A percentile compares a stretch with the other conserved stretches of the same genome.
Evolutionary conservation across 2,329 filamentous ascomycete genomes (phyloP).

Genomic region (Talaromyces sp.): DNA sequence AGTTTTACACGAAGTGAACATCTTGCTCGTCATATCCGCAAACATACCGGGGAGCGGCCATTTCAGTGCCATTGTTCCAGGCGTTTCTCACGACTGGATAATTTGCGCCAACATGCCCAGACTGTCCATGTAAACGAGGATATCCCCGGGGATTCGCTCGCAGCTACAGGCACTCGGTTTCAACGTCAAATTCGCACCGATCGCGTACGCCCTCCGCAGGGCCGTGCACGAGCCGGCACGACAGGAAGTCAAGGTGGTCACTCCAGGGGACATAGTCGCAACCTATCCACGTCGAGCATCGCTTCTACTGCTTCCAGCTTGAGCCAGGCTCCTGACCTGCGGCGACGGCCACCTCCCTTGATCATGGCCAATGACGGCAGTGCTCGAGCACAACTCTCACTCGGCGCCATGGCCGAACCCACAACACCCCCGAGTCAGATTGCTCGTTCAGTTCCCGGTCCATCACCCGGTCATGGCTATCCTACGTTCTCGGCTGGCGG

Average conservation of each 20-base stretch:
- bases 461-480: conserved; percentile 68
- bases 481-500: conserved; percentile 72
- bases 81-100: conserved; percentile 89
- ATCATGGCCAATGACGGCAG: conserved; percentile 70
- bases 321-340: conserved; percentile 56
- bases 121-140: conserved; percentile 98
- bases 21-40: conserved; percentile 90
- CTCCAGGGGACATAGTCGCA: conserved; percentile 71
- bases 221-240: conserved; percentile 71
- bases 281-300: conserved; percentile 84
- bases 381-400: conserved; percentile 56
- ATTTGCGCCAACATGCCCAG: conserved; percentile 91
- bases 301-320: conserved; percentile 67
- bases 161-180: conserved; percentile 85
- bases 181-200: conserved; percentile 89
- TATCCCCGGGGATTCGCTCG: conserved; percentile 87
- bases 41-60: conserved; percentile 94
- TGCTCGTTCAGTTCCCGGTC: conserved; percentile 54
- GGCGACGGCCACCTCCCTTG: conserved; percentile 71
- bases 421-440: conserved; percentile 61
- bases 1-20: conserved; percentile 97
- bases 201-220: conserved; percentile 64
- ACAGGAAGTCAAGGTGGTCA: conserved; percentile 66
- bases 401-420: conserved; percentile 60
- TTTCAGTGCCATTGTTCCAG: conserved; percentile 95